Evolutionary conservation across 1,284 basidiomycete genomes (phyloP).

Genomic region (Chalciporus sp.): DNA sequence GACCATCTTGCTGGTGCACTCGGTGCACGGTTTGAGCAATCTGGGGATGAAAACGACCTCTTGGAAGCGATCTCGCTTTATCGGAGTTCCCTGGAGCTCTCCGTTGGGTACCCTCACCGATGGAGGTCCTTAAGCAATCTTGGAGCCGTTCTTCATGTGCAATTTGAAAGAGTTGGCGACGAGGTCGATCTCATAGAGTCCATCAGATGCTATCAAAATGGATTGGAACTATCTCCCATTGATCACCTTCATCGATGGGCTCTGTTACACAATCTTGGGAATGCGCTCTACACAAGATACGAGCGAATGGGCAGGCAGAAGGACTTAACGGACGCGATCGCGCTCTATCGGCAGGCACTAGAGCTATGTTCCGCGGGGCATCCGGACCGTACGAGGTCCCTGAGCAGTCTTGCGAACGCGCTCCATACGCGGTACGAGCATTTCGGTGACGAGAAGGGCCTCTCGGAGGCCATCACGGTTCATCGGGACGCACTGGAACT

Average conservation of each 20-base stretch:
- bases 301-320: too few relatives aligned
- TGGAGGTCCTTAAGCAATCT: neutral
- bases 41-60: too few relatives aligned
- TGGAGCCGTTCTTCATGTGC: neutral
- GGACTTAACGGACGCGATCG: too few relatives aligned
- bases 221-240: neutral
- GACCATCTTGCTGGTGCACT: neutral
- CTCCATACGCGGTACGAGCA: neutral
- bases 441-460: neutral
- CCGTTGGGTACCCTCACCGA: neutral
- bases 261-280: neutral
- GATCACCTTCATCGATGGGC: neutral
- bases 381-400: neutral
- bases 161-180: neutral
- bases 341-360: too few relatives aligned
- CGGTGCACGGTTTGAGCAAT: neutral
- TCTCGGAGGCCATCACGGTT: neutral
- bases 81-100: too few relatives aligned
- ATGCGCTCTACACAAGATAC: too few relatives aligned
- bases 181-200: neutral
- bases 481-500: too few relatives aligned
- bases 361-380: neutral
- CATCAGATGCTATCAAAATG: neutral
- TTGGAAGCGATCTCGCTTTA: too few relatives aligned
- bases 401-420: slow-evolving; percentile 3